Percentiles rank a stretch among this genome's conserved stretches.
Evolutionary conservation across 768 basidiomycete genomes (phyloP).

Genomic region (Multifurca ochricompacta): DNA sequence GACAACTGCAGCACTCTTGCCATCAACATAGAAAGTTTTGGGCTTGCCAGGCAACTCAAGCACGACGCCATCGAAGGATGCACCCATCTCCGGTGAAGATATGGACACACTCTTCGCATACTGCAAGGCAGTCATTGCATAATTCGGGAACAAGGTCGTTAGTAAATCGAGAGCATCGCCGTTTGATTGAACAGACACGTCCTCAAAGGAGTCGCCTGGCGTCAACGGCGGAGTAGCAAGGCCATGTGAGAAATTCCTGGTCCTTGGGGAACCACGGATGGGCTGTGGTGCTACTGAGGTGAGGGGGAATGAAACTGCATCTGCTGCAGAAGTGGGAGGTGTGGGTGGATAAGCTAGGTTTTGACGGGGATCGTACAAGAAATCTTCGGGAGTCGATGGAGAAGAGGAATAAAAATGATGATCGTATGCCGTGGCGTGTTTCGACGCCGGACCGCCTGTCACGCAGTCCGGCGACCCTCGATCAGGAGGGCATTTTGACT

Average conservation of each 20-base stretch:
- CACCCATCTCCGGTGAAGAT: constrained; percentile 57
- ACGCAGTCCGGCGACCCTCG: constrained; percentile 93
- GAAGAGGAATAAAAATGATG: constrained; percentile 21
- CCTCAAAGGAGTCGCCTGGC: constrained; percentile 55
- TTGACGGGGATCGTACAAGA: constrained; percentile 28
- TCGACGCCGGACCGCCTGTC: constrained; percentile 84
- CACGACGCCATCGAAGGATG: constrained; percentile 70
- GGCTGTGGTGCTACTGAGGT: constrained; percentile 22
- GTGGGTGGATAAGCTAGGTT: constrained; percentile 30
- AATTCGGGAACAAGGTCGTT: constrained; percentile 67
- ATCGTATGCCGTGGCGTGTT: constrained; percentile 25
- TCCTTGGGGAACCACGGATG: constrained; percentile 20
- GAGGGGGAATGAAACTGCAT: constrained; percentile 11
- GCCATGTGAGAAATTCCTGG: constrained; percentile 25
- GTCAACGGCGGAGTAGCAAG: constrained; percentile 71
- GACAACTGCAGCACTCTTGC: constrained; percentile 72
- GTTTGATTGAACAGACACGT: constrained; percentile 33
- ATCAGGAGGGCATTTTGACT: constrained; percentile 89
- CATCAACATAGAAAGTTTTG: constrained; percentile 79
- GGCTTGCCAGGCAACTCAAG: constrained; percentile 61
- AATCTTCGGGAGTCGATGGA: constrained; percentile 35
- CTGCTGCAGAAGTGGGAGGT: constrained; percentile 18
- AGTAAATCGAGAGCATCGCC: constrained; percentile 72
- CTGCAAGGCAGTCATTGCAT: constrained; percentile 60
- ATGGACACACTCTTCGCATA: constrained; percentile 70